Conservation (phyloP, 208 protist genomes). For the Leishmania amazonensis region DNA sequence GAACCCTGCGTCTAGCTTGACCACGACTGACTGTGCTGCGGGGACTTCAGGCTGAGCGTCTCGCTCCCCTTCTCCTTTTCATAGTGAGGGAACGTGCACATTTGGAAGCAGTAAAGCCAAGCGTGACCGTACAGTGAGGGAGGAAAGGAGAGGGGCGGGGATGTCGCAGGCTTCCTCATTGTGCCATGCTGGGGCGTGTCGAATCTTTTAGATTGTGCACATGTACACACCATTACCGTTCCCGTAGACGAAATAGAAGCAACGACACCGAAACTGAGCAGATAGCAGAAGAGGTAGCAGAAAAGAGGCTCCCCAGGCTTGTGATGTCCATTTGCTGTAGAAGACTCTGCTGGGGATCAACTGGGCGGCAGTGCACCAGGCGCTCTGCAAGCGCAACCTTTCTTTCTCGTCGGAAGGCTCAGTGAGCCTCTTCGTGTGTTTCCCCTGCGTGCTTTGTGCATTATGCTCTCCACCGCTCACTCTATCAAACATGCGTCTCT, state of each 20-base stretch:
- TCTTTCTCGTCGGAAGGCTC: neutral
- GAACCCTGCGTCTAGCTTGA: neutral
- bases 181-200: neutral
- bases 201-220: neutral
- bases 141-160: too few species aligned
- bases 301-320: neutral
- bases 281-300: neutral
- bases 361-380: neutral
- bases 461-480: neutral
- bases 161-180: neutral
- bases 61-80: neutral
- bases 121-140: too few species aligned
- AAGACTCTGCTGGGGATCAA: neutral
- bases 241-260: neutral
- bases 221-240: neutral
- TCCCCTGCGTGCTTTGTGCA: neutral
- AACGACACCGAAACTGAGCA: neutral
- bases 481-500: neutral
- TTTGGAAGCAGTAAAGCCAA: neutral
- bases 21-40: neutral
- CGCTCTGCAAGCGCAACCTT: neutral
- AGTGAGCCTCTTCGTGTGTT: neutral
- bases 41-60: too few species aligned
- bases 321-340: neutral
- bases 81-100: neutral